Percentiles rank a stretch among this genome's conserved stretches.
Conservation (phyloP, 2,329 filamentous ascomycete genomes). For the Fusarium sp. region DNA sequence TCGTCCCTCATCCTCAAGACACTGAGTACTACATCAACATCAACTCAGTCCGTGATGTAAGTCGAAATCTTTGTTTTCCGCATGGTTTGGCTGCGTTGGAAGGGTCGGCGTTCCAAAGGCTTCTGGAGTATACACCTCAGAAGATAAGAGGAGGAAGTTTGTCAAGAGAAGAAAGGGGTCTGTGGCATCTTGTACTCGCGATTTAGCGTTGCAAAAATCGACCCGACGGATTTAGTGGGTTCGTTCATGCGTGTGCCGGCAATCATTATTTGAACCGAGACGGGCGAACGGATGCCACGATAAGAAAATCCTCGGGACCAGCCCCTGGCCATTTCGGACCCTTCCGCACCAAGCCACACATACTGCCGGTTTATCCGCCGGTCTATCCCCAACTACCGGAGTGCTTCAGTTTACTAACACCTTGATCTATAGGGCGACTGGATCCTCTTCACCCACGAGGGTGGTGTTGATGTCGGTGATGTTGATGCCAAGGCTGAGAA, state of each 20-base stretch:
- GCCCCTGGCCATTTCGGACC: conserved; percentile 31
- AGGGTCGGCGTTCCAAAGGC: neutral
- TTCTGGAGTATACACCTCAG: neutral
- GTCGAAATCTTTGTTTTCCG: conserved; percentile 53
- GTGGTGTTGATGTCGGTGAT: conserved; percentile 99
- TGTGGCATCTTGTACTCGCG: conserved; percentile 34
- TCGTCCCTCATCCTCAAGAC: conserved; percentile 92
- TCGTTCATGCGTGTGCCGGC: conserved; percentile 38
- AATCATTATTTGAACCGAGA: conserved; percentile 41
- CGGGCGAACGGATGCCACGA: conserved; percentile 54
- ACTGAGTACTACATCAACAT: conserved; percentile 99
- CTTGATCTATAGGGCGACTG: conserved; percentile 80
- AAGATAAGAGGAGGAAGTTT: conserved; percentile 10
- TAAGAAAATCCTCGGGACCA: conserved; percentile 39
- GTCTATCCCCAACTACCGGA: conserved; percentile 12
- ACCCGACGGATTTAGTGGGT: conserved; percentile 40
- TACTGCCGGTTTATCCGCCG: conserved; percentile 7
- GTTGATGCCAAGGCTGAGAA: conserved; percentile 99
- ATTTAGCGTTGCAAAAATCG: conserved; percentile 29
- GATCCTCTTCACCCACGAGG: conserved; percentile 99
- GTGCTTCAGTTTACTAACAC: conserved; percentile 34
- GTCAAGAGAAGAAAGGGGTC: conserved; percentile 13
- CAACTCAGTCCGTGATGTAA: conserved; percentile 98
- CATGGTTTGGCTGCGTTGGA: conserved; percentile 19
- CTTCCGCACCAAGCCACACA: conserved; percentile 24